Percentiles rank a stretch among this genome's conserved stretches.
Evolutionary conservation across 1,284 basidiomycete genomes (phyloP).

Genomic region (Meripilus lineatus): DNA sequence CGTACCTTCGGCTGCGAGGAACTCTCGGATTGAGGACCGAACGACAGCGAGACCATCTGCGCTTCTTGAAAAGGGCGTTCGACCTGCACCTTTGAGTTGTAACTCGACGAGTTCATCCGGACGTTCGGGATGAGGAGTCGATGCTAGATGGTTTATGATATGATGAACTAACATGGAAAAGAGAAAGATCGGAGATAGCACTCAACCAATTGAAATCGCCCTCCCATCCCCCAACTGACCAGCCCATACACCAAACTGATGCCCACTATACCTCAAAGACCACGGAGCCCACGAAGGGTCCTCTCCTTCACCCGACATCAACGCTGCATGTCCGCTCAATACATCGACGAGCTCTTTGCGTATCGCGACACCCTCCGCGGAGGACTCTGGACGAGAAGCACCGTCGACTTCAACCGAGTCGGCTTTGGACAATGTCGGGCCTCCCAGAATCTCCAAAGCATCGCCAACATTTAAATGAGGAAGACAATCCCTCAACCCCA

Average conservation of each 20-base stretch:
- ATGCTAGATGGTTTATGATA: constrained; percentile 44
- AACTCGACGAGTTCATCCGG: constrained; percentile 69
- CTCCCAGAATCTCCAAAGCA: constrained; percentile 58
- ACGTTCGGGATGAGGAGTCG: constrained; percentile 64
- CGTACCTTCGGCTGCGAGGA: constrained; percentile 79
- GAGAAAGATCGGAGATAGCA: neutral
- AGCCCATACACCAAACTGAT: constrained; percentile 93
- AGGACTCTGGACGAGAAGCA: constrained; percentile 31
- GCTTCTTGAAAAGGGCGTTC: constrained; percentile 88
- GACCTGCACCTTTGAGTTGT: constrained; percentile 91
- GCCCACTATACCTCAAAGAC: constrained; percentile 84
- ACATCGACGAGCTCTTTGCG: constrained; percentile 76
- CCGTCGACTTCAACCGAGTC: constrained; percentile 15
- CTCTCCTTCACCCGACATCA: constrained; percentile 47
- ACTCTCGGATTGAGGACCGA: constrained; percentile 91
- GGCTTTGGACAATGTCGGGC: constrained; percentile 39
- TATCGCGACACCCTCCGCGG: constrained; percentile 35
- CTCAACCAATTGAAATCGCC: constrained; percentile 81
- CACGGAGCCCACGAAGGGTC: constrained; percentile 73
- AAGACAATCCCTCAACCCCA: constrained; percentile 69
- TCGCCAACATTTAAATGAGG: constrained; percentile 89
- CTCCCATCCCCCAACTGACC: constrained; percentile 97
- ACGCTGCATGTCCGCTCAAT: constrained; percentile 71
- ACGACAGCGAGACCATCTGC: constrained; percentile 94
- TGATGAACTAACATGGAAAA: constrained; percentile 1